These are phyloP conservation scores for Sporisorium reilianum DNA, from an alignment of 1,284 basidiomycete genomes.

Conservation along the genomic window DNA sequence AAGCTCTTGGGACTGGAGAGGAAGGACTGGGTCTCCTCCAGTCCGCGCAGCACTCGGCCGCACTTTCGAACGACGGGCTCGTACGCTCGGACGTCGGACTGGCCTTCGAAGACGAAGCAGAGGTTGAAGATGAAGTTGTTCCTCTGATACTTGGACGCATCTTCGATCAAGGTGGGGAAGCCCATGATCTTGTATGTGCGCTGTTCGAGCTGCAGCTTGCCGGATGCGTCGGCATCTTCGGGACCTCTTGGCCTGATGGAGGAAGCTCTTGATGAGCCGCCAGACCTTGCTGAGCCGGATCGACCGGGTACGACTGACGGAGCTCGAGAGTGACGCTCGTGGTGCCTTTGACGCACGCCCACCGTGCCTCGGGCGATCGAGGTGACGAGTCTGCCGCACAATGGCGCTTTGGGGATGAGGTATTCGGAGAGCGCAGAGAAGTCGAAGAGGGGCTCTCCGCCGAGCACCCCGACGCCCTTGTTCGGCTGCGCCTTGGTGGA, in stretches of 20 bases:
- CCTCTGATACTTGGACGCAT: constrained; percentile 59
- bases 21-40: constrained; percentile 93
- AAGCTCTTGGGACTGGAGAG: constrained; percentile 81
- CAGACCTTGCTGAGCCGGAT: constrained; percentile 25
- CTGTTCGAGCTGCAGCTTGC: constrained; percentile 21
- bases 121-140: constrained; percentile 89
- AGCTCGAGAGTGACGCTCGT: constrained; percentile 14
- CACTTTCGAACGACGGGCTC: constrained; percentile 96
- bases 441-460: constrained; percentile 77
- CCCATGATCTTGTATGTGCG: constrained; percentile 64
- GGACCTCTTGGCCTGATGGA: constrained; percentile 12
- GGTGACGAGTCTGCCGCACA: constrained; percentile 89
- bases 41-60: constrained; percentile 83
- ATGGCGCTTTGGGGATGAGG: constrained; percentile 86
- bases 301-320: constrained; percentile 18
- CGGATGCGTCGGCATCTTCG: not conserved
- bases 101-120: constrained; percentile 86
- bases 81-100: constrained; percentile 90
- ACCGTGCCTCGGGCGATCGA: constrained; percentile 57
- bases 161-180: constrained; percentile 59
- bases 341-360: not conserved
- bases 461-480: constrained; percentile 8
- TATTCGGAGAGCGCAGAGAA: constrained; percentile 92
- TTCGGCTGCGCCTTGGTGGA: constrained; percentile 11
- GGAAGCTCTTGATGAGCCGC: constrained; percentile 22